phyloP scores from a whole-genome alignment of 768 basidiomycete genomes.

The Russula olivacea region DNA sequence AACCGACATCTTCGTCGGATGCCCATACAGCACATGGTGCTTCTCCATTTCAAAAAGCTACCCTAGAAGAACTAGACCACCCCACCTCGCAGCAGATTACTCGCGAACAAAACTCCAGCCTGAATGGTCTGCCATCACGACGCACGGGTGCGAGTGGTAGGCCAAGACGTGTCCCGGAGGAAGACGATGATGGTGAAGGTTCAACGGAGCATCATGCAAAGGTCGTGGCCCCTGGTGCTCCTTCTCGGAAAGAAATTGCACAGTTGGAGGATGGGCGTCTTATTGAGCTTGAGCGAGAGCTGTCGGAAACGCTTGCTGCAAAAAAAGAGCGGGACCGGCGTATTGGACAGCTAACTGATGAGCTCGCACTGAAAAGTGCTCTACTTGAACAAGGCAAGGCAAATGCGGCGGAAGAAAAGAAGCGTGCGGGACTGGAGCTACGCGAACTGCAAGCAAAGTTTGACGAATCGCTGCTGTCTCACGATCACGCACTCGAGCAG shows the following conservation, averaged over 20 bases:
- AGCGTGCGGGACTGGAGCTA: too few species aligned
- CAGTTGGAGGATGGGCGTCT: slow-evolving; percentile 66
- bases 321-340: too few species aligned
- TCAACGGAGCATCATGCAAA: slow-evolving; percentile 24
- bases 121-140: slow-evolving; percentile 33
- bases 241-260: slow-evolving; percentile 41
- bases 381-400: slow-evolving; percentile 59
- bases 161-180: slow-evolving; percentile 37
- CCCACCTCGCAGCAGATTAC: neutral
- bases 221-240: too few species aligned
- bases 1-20: too few species aligned
- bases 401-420: too few species aligned
- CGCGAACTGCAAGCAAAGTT: slow-evolving; percentile 27
- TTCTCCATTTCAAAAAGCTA: slow-evolving; percentile 28
- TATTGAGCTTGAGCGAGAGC: slow-evolving; percentile 33
- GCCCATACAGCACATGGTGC: too few species aligned
- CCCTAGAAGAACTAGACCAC: slow-evolving; percentile 24
- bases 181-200: slow-evolving; percentile 48
- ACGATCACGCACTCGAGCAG: slow-evolving; percentile 54
- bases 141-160: slow-evolving; percentile 27
- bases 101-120: slow-evolving; percentile 13
- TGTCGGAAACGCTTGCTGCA: slow-evolving; percentile 48
- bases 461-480: slow-evolving; percentile 62
- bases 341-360: slow-evolving; percentile 56
- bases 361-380: slow-evolving; percentile 60